Evolutionary conservation across 768 basidiomycete genomes (phyloP).

Genomic region (Phallus indusiatus): DNA sequence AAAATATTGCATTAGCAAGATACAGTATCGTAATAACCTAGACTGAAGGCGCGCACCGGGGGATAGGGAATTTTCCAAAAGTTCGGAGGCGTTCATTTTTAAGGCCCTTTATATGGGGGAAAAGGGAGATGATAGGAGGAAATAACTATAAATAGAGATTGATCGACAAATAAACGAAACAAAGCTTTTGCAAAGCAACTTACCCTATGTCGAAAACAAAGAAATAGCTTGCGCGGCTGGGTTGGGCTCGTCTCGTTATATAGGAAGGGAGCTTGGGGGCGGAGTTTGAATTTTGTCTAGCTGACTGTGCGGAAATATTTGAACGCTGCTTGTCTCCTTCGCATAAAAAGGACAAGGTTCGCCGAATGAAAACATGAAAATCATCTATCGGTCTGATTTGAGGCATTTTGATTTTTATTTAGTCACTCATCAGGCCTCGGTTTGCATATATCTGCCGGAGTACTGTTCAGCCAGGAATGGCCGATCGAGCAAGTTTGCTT

Average conservation of each 20-base stretch:
- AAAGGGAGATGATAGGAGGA: background rate
- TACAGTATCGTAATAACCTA: slow-evolving; percentile 22
- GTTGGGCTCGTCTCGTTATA: background rate
- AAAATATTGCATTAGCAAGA: slow-evolving; percentile 11
- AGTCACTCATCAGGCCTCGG: too few species aligned
- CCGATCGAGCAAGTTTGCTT: slow-evolving; percentile 46
- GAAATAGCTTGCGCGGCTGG: slow-evolving; percentile 18
- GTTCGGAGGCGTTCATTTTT: slow-evolving; percentile 79
- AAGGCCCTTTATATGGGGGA: background rate
- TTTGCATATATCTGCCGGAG: background rate
- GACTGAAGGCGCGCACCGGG: slow-evolving; percentile 49
- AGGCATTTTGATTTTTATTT: too few species aligned
- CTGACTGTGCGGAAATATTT: background rate
- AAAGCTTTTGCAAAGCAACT: background rate
- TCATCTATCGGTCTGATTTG: too few species aligned
- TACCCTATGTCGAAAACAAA: slow-evolving; percentile 10
- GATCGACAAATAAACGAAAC: background rate
- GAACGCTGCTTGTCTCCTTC: background rate
- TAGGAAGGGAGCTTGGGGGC: background rate
- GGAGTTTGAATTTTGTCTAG: background rate
- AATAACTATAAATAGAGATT: background rate
- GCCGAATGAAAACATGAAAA: background rate
- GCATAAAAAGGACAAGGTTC: background rate
- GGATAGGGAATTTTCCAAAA: slow-evolving; percentile 89
- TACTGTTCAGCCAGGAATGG: slow-evolving; percentile 27